Evolutionary conservation across 2,329 filamentous ascomycete species (phyloP).

Genomic region (Xylariaceae sp.): DNA sequence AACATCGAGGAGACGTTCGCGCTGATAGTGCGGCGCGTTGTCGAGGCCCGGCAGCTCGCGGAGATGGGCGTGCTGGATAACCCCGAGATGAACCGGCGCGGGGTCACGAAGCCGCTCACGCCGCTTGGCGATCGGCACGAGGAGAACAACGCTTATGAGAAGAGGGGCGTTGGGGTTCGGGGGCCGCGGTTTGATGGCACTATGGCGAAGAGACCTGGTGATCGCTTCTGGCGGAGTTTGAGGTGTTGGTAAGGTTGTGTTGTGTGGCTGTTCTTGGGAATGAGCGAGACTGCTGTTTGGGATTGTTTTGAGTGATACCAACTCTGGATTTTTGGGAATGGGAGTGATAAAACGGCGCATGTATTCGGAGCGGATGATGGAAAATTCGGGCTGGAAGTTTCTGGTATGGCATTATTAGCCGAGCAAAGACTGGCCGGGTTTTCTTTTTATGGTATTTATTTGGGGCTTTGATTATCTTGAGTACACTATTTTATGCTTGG

Average conservation of each 20-base stretch:
- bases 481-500: conserved; percentile 13
- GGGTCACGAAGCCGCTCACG: conserved; percentile 56
- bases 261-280: neutral
- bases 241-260: conserved; percentile 48
- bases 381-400: too few species aligned
- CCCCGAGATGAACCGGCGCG: conserved; percentile 45
- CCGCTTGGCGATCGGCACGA: conserved; percentile 39
- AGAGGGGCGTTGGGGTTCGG: conserved; percentile 34
- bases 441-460: neutral
- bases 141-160: conserved; percentile 36
- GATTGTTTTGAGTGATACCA: too few species aligned
- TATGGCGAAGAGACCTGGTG: conserved; percentile 38
- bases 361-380: too few species aligned
- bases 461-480: neutral
- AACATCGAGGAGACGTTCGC: conserved; percentile 90
- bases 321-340: too few species aligned
- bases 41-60: conserved; percentile 52
- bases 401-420: too few species aligned
- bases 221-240: conserved; percentile 53
- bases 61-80: conserved; percentile 45
- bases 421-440: too few species aligned
- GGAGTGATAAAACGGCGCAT: too few species aligned
- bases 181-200: conserved; percentile 42
- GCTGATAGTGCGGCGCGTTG: conserved; percentile 58
- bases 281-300: too few species aligned